phyloP scores from a whole-genome alignment of 2,329 filamentous ascomycete species.

The Penicillium crustosum region DNA sequence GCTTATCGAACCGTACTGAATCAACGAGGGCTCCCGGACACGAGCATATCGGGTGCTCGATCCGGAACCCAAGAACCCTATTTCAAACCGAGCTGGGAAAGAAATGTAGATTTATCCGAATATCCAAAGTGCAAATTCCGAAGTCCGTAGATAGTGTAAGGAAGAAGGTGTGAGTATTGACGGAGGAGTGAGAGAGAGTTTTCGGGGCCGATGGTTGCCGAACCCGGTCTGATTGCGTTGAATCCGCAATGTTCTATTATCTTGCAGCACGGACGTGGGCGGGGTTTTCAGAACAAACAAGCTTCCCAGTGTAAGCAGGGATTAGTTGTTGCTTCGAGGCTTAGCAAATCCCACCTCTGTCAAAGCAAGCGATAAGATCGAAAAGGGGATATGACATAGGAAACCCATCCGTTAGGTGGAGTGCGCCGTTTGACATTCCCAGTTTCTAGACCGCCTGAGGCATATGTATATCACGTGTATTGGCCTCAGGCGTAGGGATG shows the following conservation, averaged over 20 bases:
- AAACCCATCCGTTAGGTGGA: constrained; percentile 30
- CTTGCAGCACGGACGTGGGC: constrained; percentile 33
- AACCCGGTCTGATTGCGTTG: constrained; percentile 20
- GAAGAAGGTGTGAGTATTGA: background rate
- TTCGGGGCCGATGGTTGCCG: constrained; percentile 30
- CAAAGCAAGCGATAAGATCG: constrained; percentile 10
- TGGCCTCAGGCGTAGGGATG: constrained; percentile 22
- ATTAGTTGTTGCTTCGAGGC: constrained; percentile 22
- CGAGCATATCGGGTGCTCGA: constrained; percentile 43
- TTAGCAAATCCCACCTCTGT: constrained; percentile 27
- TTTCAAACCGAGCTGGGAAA: constrained; percentile 14
- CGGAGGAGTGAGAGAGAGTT: constrained; percentile 11
- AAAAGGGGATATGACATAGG: constrained; percentile 17
- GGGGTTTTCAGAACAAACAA: constrained; percentile 26
- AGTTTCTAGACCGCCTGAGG: constrained; percentile 25
- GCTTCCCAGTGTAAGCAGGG: constrained; percentile 30
- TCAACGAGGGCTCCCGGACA: constrained; percentile 45
- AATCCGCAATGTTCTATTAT: constrained; percentile 30
- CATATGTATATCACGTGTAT: constrained; percentile 27
- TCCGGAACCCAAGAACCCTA: constrained; percentile 38
- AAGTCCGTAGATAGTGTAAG: background rate
- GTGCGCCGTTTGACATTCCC: constrained; percentile 18
- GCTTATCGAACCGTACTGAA: constrained; percentile 39
- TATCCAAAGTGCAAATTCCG: background rate
- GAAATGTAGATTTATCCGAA: background rate